Base-by-base conservation (phyloP, 2,329 filamentous ascomycete genomes). In the Pestalotiopsis sp. region DNA sequence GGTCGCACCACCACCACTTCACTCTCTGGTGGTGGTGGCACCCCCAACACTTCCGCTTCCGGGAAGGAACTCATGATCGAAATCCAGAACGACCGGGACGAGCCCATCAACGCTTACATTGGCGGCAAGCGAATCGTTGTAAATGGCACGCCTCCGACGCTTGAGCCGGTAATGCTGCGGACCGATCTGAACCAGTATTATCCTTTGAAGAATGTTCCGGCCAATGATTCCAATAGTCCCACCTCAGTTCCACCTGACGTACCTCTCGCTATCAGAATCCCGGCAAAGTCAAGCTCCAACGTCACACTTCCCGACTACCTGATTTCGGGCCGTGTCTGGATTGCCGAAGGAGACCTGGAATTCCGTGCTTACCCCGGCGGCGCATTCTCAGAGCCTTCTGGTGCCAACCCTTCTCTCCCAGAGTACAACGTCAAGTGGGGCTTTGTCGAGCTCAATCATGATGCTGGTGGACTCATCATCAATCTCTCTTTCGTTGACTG, bases 401-500 rank as follows among this genome's bases (percentile, higher is more conserved):
- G 81, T 1, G 78, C 75, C 14, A 81, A 82, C 71, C 70, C 79
- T 0, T 67, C 70, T 7, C 81, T 84, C 60, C 77, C 79, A 4
- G 80, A 77, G 62, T 73, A 78, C 0, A 77, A 75, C 2, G 70
- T 81, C 27, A 80, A 80, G 67, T 85, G 81, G 80, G 83, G 82
- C 1, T 84, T 84, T 66, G 75, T 83, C n/a, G 83, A 85, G 71
- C 73, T 85, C 23, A 79, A 78, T 66, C 80, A 73, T 11, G 61
- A 68, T 0, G 71, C 76, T 0, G 77, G 78, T 0, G 74, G 76
- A 2, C 68, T 85, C 36, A 83, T 76, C 17, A 80, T 82, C 58
- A 85, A 86, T 70, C 79, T 86, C 57, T 83, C 81, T 62, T 85
- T 82, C 58, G 84, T 86, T 17, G 84, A 86, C 74, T 85, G 84